Base-by-base conservation (phyloP, 2,329 filamentous ascomycete species). In the Arthrocladium fulminans region DNA sequence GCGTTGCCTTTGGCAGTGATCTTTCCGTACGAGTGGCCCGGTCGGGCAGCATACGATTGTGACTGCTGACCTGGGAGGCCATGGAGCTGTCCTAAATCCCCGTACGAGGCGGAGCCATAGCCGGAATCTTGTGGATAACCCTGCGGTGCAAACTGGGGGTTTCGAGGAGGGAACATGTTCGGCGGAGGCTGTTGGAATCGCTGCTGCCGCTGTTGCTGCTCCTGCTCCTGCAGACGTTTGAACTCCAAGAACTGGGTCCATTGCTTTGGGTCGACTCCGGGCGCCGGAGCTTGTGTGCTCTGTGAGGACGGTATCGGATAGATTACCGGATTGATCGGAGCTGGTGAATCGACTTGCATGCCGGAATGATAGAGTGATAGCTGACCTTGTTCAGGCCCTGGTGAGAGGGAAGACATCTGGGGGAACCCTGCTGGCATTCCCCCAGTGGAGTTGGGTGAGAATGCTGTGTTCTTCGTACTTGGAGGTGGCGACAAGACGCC, bases 231-330 rank as follows among this genome's bases (percentile, higher is more conserved):
- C 25, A 32, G 30, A 6, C n/a, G 24, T n/a, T 32, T 17, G 3
- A n/a, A 44, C 22, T 30, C 17, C 32, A 20, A n/a, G 41, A 3
- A 44, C n/a, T 44, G 22, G 3, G 24, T 27, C 24, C 7, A 30
- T 19, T 32, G 12, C 22, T 7, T 19, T 32, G 15, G 24, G 7
- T 44, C 41, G 3, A 13, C n/a, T 15, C 32, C 32, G 6, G 32
- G 6, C 5, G 32, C 10, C 5, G 6, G 6, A 35, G 5, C n/a
- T 15, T n/a, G 6, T 35, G 32, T 35, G 32, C 32, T 35, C 32
- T 35, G 32, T 5, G 41, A 44, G 7, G 25, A 13, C n/a, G 41
- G 41, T 19, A 19, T 32, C 3, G 41, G 41, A 32, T 44, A 44
- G 30, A 27, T 24, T 20, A 27, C 30, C 3, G 25, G 15, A 19